Evolutionary conservation across 2,329 filamentous ascomycete species (phyloP).

Genomic region (Colletotrichum camelliae): DNA sequence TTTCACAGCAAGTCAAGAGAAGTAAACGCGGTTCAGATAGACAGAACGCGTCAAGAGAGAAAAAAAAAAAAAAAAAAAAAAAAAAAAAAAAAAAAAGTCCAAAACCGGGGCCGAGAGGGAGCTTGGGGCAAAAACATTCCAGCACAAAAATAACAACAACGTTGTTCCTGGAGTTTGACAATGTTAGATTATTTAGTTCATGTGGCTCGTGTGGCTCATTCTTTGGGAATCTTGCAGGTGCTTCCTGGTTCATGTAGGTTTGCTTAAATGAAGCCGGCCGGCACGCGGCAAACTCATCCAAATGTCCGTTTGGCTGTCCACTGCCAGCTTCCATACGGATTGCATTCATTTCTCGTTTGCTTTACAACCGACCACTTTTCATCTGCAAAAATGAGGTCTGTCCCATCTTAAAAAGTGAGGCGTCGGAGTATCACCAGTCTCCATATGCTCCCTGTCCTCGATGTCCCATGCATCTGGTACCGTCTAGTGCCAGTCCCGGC

Average conservation of each 20-base stretch:
- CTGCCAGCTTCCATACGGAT: background rate
- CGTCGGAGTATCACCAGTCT: background rate
- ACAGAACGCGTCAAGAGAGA: background rate
- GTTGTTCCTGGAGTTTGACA: background rate
- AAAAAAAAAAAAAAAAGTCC: background rate
- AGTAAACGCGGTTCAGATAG: background rate
- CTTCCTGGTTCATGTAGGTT: background rate
- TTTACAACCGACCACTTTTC: background rate
- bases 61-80: background rate
- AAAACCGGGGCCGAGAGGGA: background rate
- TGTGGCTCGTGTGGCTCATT: background rate
- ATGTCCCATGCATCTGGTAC: too few species aligned
- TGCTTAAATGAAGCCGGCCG: background rate
- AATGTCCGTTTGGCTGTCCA: background rate
- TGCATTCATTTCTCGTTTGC: background rate
- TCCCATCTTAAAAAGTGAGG: background rate
- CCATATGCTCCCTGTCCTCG: too few species aligned
- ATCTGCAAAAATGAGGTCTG: background rate
- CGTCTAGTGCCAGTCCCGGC: background rate
- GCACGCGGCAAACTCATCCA: background rate
- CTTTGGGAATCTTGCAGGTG: background rate
- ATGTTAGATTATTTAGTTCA: background rate
- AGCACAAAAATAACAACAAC: background rate
- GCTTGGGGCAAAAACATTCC: background rate
- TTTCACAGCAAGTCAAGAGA: background rate